A percentile compares a stretch with the other conserved stretches of the same genome.
phyloP scores from a whole-genome alignment of 2,329 filamentous ascomycete species.

The Alternaria postmessia region DNA sequence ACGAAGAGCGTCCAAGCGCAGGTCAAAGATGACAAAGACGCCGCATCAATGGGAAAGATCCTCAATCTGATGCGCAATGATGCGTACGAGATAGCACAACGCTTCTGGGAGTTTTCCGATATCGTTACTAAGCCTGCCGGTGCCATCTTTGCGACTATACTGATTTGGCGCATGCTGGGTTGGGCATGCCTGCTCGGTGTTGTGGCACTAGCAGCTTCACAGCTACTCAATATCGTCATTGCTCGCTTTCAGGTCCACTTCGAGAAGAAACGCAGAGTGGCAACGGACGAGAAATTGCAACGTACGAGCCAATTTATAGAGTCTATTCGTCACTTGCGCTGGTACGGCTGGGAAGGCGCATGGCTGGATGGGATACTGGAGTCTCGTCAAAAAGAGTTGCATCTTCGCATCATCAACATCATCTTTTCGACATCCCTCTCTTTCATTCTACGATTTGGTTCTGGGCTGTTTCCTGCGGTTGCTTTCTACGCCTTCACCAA shows the following conservation, averaged over 20 bases:
- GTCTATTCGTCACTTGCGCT: constrained; percentile 79
- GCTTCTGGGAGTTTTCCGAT: constrained; percentile 87
- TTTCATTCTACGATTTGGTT: constrained; percentile 75
- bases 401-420: constrained; percentile 69
- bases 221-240: constrained; percentile 73
- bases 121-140: constrained; percentile 79
- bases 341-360: constrained; percentile 82
- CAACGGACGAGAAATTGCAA: constrained; percentile 81
- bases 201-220: constrained; percentile 71
- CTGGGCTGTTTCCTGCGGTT: constrained; percentile 78
- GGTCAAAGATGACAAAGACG: constrained; percentile 54
- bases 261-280: constrained; percentile 73
- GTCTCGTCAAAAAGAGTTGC: constrained; percentile 72
- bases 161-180: constrained; percentile 82
- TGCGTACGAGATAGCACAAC: constrained; percentile 80
- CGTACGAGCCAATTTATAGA: constrained; percentile 87
- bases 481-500: constrained; percentile 84
- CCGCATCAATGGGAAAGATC: constrained; percentile 88
- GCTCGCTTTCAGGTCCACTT: constrained; percentile 72
- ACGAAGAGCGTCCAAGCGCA: constrained; percentile 35
- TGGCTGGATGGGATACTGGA: constrained; percentile 76
- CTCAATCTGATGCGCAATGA: constrained; percentile 85
- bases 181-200: constrained; percentile 80
- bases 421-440: constrained; percentile 70
- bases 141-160: constrained; percentile 74